Evolutionary conservation across 2,329 filamentous ascomycete species (phyloP).

Genomic region (Penicillium thymicola): DNA sequence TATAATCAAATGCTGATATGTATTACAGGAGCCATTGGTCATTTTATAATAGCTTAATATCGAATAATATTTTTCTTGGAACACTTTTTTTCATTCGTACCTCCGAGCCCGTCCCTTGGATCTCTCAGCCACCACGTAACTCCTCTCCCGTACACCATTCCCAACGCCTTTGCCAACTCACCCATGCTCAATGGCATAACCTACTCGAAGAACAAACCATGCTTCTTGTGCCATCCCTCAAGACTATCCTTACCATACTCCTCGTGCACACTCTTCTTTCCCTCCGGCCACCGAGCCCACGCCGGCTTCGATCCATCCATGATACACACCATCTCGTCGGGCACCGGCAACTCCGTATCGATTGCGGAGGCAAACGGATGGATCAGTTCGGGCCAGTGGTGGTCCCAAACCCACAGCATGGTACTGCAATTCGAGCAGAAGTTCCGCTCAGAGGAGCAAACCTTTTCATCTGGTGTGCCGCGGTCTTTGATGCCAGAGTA

Average conservation of each 20-base stretch:
- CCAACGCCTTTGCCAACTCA: too few relatives aligned
- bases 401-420: slow-evolving; percentile 50
- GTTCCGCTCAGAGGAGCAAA: slow-evolving; percentile 45
- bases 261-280: slow-evolving; percentile 44
- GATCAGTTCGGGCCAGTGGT: slow-evolving; percentile 48
- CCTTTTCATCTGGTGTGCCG: slow-evolving; percentile 38
- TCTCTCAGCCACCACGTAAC: not conserved
- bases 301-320: slow-evolving; percentile 44
- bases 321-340: slow-evolving; percentile 49
- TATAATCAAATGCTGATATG: slow-evolving; percentile 26
- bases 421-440: slow-evolving; percentile 49
- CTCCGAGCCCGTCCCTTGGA: not conserved
- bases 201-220: slow-evolving; percentile 36
- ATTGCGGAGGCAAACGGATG: slow-evolving; percentile 51
- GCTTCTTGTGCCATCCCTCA: slow-evolving; percentile 48
- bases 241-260: slow-evolving; percentile 40
- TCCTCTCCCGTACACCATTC: too few relatives aligned
- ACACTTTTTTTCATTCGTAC: not conserved
- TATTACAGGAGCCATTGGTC: slow-evolving; percentile 8
- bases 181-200: not conserved
- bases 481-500: slow-evolving; percentile 46
- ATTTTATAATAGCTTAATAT: not conserved
- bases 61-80: not conserved
- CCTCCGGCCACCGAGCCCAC: slow-evolving; percentile 49
- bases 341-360: slow-evolving; percentile 45